A percentile compares a stretch with the other conserved stretches of the same genome.
phyloP scores from a whole-genome alignment of 805 yeast species.

The Dipodascus albidus region DNA sequence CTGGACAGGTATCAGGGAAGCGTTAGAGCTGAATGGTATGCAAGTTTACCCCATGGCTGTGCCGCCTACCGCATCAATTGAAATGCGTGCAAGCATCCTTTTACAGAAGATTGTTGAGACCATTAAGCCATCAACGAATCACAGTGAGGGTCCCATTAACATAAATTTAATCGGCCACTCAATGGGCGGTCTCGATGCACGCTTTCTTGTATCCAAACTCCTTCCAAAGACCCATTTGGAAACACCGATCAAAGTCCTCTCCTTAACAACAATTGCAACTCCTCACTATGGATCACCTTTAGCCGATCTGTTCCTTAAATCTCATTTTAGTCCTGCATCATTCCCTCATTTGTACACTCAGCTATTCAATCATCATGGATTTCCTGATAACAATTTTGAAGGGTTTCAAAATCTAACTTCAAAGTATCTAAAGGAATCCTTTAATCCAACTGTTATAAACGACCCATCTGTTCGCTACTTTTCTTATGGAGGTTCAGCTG shows the following conservation, averaged over 20 bases:
- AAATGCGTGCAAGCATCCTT: constrained; percentile 50
- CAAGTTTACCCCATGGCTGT: constrained; percentile 63
- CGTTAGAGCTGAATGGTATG: constrained; percentile 50
- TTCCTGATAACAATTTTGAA: constrained; percentile 16
- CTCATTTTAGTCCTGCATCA: constrained; percentile 4
- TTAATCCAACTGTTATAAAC: constrained; percentile 42
- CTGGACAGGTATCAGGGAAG: constrained; percentile 70
- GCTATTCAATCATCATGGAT: constrained; percentile 15
- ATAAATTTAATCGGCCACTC: constrained; percentile 80
- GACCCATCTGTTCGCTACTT: constrained; percentile 58
- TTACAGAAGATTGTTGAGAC: constrained; percentile 36
- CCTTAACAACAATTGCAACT: constrained; percentile 75
- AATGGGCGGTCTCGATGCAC: constrained; percentile 86
- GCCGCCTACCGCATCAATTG: constrained; percentile 71
- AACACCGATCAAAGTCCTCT: constrained; percentile 34
- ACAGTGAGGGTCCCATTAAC: constrained; percentile 21
- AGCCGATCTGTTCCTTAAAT: constrained; percentile 47
- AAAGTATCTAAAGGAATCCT: constrained; percentile 31
- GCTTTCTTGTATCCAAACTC: constrained; percentile 58
- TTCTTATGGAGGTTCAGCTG: constrained; percentile 62
- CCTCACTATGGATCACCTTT: constrained; percentile 83
- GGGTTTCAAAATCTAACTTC: constrained; percentile 61
- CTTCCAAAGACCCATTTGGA: constrained; percentile 20
- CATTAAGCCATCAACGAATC: neutral
- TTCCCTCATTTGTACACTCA: constrained; percentile 3